Percentiles rank a stretch among this genome's conserved stretches.
Evolutionary conservation across 1,284 basidiomycete species (phyloP).

Genomic region (Kwoniella shivajii): DNA sequence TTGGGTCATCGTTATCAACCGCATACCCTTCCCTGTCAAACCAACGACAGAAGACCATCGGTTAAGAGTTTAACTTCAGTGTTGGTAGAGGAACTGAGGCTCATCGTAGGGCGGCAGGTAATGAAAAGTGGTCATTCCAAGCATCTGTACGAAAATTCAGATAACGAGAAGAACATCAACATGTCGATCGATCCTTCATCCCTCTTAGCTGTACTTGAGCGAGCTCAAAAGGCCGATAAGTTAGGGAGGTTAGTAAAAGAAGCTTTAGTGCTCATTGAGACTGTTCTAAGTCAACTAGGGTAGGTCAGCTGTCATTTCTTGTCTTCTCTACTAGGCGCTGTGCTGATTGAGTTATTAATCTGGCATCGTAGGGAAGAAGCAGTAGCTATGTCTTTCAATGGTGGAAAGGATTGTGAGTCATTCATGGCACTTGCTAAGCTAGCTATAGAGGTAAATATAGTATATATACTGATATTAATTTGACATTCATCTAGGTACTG

Average conservation of each 20-base stretch:
- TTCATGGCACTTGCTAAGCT: no score
- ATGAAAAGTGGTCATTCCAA: no score
- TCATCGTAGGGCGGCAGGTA: no score
- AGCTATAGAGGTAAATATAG: no score
- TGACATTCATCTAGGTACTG: conserved; percentile 67
- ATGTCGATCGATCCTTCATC: conserved; percentile 3
- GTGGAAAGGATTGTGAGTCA: conserved; percentile 95
- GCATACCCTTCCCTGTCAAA: neutral
- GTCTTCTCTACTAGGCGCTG: no score
- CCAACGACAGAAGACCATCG: no score
- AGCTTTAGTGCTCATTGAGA: conserved; percentile 75
- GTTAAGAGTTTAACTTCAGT: no score
- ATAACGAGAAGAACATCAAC: no score
- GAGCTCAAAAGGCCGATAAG: conserved; percentile 31
- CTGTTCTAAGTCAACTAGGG: conserved; percentile 74
- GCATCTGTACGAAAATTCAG: no score
- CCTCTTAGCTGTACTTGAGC: conserved; percentile 30
- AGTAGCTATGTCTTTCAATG: conserved; percentile 90
- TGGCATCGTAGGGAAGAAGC: conserved; percentile 66
- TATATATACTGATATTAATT: no score
- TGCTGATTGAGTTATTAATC: no score
- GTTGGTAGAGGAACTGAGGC: no score
- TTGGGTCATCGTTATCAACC: neutral
- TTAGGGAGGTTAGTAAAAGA: conserved; percentile 65
- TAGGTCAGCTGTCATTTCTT: conserved; percentile 63